phyloP scores from a whole-genome alignment of 225 moss, liverwort and hornwort species.

The Lunularia cruciata region DNA sequence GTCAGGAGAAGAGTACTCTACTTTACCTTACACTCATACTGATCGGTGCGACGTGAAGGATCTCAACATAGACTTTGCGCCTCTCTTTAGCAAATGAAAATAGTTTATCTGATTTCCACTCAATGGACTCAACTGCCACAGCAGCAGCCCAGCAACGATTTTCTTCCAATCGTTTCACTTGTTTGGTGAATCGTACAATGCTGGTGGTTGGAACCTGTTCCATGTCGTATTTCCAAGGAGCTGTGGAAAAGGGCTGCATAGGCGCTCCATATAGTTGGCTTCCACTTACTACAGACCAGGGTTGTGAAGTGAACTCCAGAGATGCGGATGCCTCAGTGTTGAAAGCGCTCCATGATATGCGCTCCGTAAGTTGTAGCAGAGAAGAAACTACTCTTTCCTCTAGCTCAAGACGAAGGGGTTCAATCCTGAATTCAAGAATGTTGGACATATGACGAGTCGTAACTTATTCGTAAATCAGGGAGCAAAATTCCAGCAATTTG shows the following conservation, averaged over 20 bases:
- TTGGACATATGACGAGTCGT: too few species aligned
- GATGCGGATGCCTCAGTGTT: slow-evolving; percentile 48
- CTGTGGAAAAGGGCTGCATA: slow-evolving; percentile 62
- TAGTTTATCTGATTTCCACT: slow-evolving; percentile 70
- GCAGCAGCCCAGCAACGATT: slow-evolving; percentile 89
- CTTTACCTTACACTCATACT: slow-evolving; percentile 76
- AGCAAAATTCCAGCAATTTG: too few species aligned
- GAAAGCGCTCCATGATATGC: slow-evolving; percentile 61
- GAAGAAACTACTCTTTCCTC: slow-evolving; percentile 91
- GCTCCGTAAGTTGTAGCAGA: slow-evolving; percentile 68
- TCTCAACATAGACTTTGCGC: slow-evolving; percentile 81
- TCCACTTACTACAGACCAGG: slow-evolving; percentile 76
- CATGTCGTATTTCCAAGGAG: slow-evolving; percentile 76
- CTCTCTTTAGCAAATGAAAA: slow-evolving; percentile 74
- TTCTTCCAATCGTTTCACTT: slow-evolving; percentile 63
- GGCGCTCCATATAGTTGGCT: slow-evolving; percentile 55
- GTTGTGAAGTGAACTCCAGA: slow-evolving; percentile 45
- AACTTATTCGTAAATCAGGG: too few species aligned
- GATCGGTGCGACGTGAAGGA: slow-evolving; percentile 77
- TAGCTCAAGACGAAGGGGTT: slow-evolving; percentile 85
- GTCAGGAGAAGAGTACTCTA: neutral
- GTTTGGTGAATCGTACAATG: slow-evolving; percentile 60
- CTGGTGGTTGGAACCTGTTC: slow-evolving; percentile 59
- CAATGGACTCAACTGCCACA: slow-evolving; percentile 70
- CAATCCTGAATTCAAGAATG: slow-evolving; percentile 80